These are phyloP conservation scores for Rhodotorula sp. DNA, from an alignment of 1,284 basidiomycete species.

Conservation along the genomic window DNA sequence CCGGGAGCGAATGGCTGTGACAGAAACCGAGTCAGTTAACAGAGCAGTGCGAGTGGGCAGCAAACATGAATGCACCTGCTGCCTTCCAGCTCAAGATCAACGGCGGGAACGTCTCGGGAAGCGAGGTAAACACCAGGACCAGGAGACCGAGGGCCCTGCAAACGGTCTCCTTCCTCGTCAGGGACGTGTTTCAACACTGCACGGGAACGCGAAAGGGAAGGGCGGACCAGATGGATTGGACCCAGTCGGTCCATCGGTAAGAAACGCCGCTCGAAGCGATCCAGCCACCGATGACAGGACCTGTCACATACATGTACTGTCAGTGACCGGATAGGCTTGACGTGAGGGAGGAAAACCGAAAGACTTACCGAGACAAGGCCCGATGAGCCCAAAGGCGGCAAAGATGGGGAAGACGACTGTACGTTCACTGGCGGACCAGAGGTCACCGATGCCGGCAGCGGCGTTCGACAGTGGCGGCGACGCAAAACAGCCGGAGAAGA, in stretches of 20 bases:
- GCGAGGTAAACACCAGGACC: not conserved
- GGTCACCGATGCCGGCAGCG: constrained; percentile 13
- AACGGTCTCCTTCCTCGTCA: no score
- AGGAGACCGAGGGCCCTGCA: constrained; percentile 15
- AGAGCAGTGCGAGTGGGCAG: not conserved
- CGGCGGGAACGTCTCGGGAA: constrained; percentile 20
- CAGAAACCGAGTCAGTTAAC: not conserved
- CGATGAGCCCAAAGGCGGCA: constrained; percentile 6
- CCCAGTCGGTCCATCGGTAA: constrained; percentile 26
- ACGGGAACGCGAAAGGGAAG: not conserved
- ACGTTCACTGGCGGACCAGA: constrained; percentile 12
- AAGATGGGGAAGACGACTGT: constrained; percentile 14
- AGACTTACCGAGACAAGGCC: constrained; percentile 3
- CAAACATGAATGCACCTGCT: not conserved
- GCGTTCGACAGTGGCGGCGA: constrained; percentile 26
- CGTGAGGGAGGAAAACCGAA: not conserved
- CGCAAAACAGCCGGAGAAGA: constrained; percentile 22
- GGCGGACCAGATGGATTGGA: constrained; percentile 22
- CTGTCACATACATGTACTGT: not conserved
- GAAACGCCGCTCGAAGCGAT: constrained; percentile 4
- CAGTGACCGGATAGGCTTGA: no score
- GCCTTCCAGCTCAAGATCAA: constrained; percentile 15
- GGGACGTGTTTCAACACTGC: no score
- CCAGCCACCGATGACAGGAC: constrained; percentile 5
- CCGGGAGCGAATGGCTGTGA: constrained; percentile 1